Conservation (phyloP, 2,329 filamentous ascomycete species). For the Microsporum audouinii region DNA sequence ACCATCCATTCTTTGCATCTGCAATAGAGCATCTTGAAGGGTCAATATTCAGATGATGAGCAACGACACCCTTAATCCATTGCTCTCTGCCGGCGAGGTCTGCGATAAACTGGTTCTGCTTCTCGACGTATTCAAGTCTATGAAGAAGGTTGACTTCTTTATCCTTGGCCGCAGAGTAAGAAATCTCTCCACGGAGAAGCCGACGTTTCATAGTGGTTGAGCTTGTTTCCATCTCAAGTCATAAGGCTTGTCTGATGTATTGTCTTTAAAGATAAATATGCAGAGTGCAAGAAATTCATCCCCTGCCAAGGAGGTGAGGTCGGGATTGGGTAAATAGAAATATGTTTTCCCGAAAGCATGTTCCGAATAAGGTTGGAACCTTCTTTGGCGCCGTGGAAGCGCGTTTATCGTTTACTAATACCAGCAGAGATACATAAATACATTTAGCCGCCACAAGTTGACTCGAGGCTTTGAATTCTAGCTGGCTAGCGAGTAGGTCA, state of each 20-base stretch:
- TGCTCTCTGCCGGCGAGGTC: slow-evolving; percentile 4
- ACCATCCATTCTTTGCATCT: slow-evolving; percentile 14
- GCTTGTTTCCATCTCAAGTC: not conserved
- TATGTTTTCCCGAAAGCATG: too few species aligned
- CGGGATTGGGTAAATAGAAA: too few species aligned
- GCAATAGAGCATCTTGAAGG: slow-evolving; percentile 8
- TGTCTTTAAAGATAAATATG: not conserved
- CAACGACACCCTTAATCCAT: slow-evolving; percentile 8
- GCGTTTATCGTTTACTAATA: too few species aligned
- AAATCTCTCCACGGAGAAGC: slow-evolving; percentile 17
- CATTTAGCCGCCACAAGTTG: too few species aligned
- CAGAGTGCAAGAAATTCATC: not conserved
- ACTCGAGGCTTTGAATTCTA: too few species aligned
- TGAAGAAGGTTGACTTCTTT: slow-evolving; percentile 19
- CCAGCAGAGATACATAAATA: too few species aligned
- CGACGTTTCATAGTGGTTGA: not conserved
- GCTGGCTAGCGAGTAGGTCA: too few species aligned
- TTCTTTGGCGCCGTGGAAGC: too few species aligned
- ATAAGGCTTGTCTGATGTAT: not conserved
- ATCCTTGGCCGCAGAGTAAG: slow-evolving; percentile 16
- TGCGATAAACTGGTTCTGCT: slow-evolving; percentile 7
- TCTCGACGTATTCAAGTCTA: slow-evolving; percentile 10
- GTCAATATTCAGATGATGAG: slow-evolving; percentile 9
- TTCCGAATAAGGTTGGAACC: too few species aligned
- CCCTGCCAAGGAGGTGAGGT: not conserved